A percentile compares a stretch with the other conserved stretches of the same genome.
phyloP scores from a whole-genome alignment of 768 basidiomycete species.

The Pleurotus sapidus region DNA sequence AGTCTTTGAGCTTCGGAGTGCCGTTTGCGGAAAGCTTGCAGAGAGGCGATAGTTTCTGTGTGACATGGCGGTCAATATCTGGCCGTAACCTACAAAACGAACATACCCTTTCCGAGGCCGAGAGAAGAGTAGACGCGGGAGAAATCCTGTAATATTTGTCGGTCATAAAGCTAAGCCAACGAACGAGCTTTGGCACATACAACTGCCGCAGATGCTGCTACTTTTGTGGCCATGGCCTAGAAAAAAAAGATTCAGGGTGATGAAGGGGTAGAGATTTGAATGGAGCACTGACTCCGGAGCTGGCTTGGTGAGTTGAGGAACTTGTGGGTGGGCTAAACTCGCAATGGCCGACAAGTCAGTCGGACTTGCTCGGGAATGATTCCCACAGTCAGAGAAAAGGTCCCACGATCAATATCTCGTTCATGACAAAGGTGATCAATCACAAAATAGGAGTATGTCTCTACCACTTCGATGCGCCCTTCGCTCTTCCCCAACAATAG shows the following conservation, averaged over 20 bases:
- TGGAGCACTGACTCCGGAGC: not conserved
- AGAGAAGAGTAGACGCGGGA: conserved; percentile 79
- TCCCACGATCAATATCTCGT: conserved; percentile 1
- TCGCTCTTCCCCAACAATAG: conserved; percentile 48
- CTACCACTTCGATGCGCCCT: conserved; percentile 40
- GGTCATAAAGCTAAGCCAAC: not conserved
- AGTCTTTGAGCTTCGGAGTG: conserved; percentile 85
- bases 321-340: not conserved
- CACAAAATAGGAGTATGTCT: conserved; percentile 23
- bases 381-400: not conserved
- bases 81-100: not conserved
- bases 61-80: conserved; percentile 1
- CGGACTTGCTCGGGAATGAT: not conserved
- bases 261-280: not conserved
- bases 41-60: conserved; percentile 83
- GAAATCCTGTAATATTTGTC: conserved; percentile 58
- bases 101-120: conserved; percentile 83
- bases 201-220: conserved; percentile 12
- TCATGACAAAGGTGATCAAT: too few relatives aligned
- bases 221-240: conserved; percentile 12
- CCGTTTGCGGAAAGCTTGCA: conserved; percentile 97
- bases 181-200: conserved; percentile 2
- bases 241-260: not conserved
- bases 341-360: not conserved
- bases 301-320: not conserved